Conservation (phyloP, 805 yeast species). For the Pichia californica region DNA sequence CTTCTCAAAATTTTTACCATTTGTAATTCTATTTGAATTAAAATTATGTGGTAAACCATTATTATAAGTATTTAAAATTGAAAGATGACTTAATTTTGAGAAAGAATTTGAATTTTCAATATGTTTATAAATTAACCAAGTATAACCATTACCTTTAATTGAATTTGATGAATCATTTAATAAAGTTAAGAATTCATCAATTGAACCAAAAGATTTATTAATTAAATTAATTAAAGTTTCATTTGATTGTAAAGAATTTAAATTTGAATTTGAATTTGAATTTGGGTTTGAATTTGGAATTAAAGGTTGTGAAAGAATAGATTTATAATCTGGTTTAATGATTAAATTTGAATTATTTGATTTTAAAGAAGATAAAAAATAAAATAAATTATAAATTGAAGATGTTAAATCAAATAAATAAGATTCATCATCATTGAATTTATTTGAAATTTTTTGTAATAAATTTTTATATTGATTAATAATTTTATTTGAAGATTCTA, state of each 20-base stretch:
- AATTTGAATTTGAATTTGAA: no score
- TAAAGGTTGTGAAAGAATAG: slow-evolving; percentile 26
- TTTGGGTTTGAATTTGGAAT: slow-evolving; percentile 19
- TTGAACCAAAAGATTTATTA: slow-evolving; percentile 61
- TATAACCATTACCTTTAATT: slow-evolving; percentile 83
- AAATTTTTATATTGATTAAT: slow-evolving; percentile 30
- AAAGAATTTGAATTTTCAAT: slow-evolving; percentile 16
- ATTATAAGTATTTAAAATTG: slow-evolving; percentile 77
- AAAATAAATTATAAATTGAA: slow-evolving; percentile 42
- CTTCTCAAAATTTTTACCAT: slow-evolving; percentile 10
- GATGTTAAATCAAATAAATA: slow-evolving; percentile 41
- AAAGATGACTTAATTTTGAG: slow-evolving; percentile 40
- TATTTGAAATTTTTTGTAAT: slow-evolving; percentile 36
- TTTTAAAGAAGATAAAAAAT: slow-evolving; percentile 39
- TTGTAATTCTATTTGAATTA: slow-evolving; percentile 43
- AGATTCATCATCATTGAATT: slow-evolving; percentile 23
- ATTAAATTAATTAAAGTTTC: slow-evolving; percentile 40
- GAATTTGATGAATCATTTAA: slow-evolving; percentile 62
- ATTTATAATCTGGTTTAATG: slow-evolving; percentile 24
- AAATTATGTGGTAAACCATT: slow-evolving; percentile 76
- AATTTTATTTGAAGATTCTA: slow-evolving; percentile 22
- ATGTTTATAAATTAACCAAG: slow-evolving; percentile 74
- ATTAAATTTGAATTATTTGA: slow-evolving; percentile 18
- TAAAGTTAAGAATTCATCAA: slow-evolving; percentile 68
- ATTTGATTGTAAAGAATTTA: slow-evolving; percentile 20